These are phyloP conservation scores for Mycena belliarum DNA, from an alignment of 768 basidiomycete genomes.

Conservation along the genomic window DNA sequence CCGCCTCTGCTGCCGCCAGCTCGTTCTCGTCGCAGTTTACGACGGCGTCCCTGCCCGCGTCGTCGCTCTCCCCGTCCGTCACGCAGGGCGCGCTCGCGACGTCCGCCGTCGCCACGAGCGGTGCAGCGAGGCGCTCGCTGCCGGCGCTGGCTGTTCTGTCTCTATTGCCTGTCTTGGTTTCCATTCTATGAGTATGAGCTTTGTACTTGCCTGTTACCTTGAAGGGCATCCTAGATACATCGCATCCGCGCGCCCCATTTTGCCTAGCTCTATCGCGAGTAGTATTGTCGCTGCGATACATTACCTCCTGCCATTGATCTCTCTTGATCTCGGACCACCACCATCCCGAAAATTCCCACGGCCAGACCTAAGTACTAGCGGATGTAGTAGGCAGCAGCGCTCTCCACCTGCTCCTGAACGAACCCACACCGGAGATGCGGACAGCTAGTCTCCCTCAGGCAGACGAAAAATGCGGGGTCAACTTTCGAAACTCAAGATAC, in stretches of 20 bases:
- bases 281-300: too few species aligned
- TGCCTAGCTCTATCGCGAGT: too few species aligned
- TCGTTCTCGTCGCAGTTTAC: conserved; percentile 17
- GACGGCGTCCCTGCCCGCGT: conserved; percentile 8
- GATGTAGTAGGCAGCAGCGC: too few species aligned
- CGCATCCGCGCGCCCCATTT: conserved; percentile 1
- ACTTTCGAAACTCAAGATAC: too few species aligned
- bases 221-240: conserved; percentile 7
- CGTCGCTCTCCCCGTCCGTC: conserved; percentile 5
- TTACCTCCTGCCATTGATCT: background rate
- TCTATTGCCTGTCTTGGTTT: conserved; percentile 4
- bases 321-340: too few species aligned
- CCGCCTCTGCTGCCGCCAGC: too few species aligned
- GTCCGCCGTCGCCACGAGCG: background rate
- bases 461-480: too few species aligned
- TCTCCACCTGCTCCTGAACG: too few species aligned
- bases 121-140: background rate
- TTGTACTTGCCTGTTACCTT: conserved; percentile 4
- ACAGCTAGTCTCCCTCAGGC: too few species aligned
- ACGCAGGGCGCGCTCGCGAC: background rate
- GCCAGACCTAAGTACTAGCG: too few species aligned
- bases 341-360: too few species aligned
- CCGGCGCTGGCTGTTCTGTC: conserved; percentile 16
- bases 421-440: too few species aligned
- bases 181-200: conserved; percentile 13